A percentile compares a stretch with the other conserved stretches of the same genome.
Conservation (phyloP, 2,329 filamentous ascomycete genomes). For the Colletotrichum tanaceti region DNA sequence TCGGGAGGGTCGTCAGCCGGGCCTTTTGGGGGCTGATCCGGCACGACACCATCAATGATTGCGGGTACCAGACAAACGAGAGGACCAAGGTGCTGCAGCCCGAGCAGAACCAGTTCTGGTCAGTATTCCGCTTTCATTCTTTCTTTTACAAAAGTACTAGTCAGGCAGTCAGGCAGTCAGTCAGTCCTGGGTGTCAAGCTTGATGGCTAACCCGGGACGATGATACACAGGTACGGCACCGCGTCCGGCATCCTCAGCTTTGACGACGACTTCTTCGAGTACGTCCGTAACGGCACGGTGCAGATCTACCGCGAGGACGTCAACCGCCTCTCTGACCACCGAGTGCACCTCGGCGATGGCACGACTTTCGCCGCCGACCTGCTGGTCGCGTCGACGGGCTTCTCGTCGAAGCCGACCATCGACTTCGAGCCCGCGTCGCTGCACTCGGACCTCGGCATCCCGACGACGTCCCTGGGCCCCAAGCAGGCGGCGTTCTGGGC, state of each 20-base stretch:
- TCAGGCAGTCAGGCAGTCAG: too few species aligned
- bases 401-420: conserved; percentile 43
- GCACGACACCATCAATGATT: conserved; percentile 43
- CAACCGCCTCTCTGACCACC: conserved; percentile 55
- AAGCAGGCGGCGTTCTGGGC: conserved; percentile 40
- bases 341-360: conserved; percentile 61
- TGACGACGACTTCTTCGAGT: conserved; percentile 65
- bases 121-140: conserved; percentile 50
- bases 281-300: conserved; percentile 65
- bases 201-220: not conserved
- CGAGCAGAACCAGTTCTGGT: conserved; percentile 58
- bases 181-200: too few species aligned
- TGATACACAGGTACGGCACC: conserved; percentile 61
- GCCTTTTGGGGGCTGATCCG: conserved; percentile 64
- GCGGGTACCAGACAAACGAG: conserved; percentile 55
- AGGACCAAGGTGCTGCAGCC: conserved; percentile 50
- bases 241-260: conserved; percentile 72
- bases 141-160: too few species aligned
- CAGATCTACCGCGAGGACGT: conserved; percentile 68
- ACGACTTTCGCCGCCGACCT: conserved; percentile 59
- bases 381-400: conserved; percentile 50
- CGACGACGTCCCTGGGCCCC: conserved; percentile 37
- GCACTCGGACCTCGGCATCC: conserved; percentile 42
- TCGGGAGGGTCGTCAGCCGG: conserved; percentile 50
- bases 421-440: conserved; percentile 40